A percentile compares a stretch with the other conserved stretches of the same genome.
phyloP scores from a whole-genome alignment of 1,139 yeast species.

The Taphrina wiesneri region DNA sequence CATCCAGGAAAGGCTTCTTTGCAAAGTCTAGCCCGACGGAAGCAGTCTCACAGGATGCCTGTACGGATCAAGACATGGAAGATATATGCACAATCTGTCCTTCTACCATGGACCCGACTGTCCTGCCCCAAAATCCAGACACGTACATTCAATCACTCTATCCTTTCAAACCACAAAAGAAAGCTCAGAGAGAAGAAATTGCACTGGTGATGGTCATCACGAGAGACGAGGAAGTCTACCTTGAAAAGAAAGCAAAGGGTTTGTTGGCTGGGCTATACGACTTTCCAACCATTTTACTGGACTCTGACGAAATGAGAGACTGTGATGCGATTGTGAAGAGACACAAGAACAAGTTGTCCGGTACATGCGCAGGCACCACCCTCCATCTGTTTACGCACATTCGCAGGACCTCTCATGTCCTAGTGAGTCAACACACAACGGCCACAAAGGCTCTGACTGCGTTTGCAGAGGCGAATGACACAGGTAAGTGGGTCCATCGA shows the following conservation, averaged over 20 bases:
- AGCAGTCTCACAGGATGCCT: neutral
- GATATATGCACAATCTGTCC: slow-evolving; percentile 25
- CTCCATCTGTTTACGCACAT: slow-evolving; percentile 35
- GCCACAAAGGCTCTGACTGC: neutral
- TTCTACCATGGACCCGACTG: neutral
- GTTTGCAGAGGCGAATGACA: slow-evolving; percentile 3
- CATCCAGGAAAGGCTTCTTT: slow-evolving; percentile 4
- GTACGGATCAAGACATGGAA: slow-evolving; percentile 20
- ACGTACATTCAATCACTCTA: slow-evolving; percentile 29
- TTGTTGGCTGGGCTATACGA: slow-evolving; percentile 37
- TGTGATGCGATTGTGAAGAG: neutral
- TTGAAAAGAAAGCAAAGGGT: slow-evolving; percentile 35
- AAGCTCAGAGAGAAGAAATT: slow-evolving; percentile 22
- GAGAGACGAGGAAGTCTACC: slow-evolving; percentile 7
- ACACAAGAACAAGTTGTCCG: slow-evolving; percentile 3
- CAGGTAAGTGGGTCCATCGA: slow-evolving; percentile 15
- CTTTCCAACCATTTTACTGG: slow-evolving; percentile 32
- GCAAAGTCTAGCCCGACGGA: neutral
- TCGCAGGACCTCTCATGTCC: slow-evolving; percentile 27
- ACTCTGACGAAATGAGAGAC: neutral
- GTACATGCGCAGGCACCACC: slow-evolving; percentile 5
- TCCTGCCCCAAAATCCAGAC: slow-evolving; percentile 9
- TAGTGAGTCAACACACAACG: neutral
- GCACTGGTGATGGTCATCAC: slow-evolving; percentile 25
- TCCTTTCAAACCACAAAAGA: slow-evolving; percentile 33